Evolutionary conservation across 2,329 filamentous ascomycete genomes (phyloP).

Genomic region (Penicillium sp.): DNA sequence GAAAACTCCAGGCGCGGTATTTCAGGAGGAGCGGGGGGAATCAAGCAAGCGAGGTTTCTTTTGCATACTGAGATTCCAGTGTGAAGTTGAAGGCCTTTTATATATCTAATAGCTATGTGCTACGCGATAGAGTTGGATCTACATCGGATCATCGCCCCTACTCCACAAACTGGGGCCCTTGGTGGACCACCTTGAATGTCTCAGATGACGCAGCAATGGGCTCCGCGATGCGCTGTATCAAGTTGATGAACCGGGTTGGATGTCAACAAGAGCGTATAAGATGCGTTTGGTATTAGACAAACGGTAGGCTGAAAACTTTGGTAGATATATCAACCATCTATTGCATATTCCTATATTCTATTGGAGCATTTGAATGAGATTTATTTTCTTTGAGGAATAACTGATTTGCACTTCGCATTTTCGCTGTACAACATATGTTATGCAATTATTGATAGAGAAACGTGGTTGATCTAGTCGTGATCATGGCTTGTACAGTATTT

Average conservation of each 20-base stretch:
- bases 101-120: neutral
- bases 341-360: neutral
- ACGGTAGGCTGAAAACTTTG: neutral
- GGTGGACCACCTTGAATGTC: slow-evolving; percentile 4
- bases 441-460: neutral
- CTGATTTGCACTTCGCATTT: neutral
- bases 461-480: neutral
- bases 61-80: neutral
- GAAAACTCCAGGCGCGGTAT: too few relatives aligned
- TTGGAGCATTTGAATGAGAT: neutral
- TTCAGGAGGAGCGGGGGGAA: neutral
- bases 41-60: neutral
- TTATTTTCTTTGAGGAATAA: neutral
- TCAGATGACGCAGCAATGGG: neutral
- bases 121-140: slow-evolving; percentile 7
- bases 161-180: neutral
- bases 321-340: too few relatives aligned
- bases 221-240: neutral
- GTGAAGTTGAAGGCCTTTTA: neutral
- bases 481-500: neutral
- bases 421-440: neutral
- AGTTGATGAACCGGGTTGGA: neutral
- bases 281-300: too few relatives aligned
- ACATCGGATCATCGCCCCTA: slow-evolving; percentile 3
- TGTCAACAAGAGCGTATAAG: neutral